phyloP scores from a whole-genome alignment of 169 alveolate species.

The Eimeria sp. region DNA sequence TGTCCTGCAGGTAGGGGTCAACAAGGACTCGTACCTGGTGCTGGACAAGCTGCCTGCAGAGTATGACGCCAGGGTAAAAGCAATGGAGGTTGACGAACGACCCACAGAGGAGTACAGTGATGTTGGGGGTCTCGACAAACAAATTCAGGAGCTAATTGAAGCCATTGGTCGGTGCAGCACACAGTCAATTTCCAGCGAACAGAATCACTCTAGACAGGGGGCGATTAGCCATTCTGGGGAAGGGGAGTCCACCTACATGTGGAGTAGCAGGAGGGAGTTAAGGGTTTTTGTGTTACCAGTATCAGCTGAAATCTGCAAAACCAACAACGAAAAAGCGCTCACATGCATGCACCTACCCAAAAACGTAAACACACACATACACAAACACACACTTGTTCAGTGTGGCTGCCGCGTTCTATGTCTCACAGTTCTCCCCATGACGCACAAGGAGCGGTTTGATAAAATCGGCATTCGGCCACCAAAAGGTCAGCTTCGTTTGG shows the following conservation, averaged over 20 bases:
- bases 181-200: not conserved
- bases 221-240: not conserved
- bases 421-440: constrained; percentile 98
- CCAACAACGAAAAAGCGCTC: not conserved
- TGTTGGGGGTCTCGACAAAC: constrained; percentile 99
- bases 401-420: not conserved
- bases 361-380: not conserved
- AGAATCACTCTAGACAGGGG: not conserved
- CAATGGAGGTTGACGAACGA: constrained; percentile 99
- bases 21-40: constrained; percentile 98
- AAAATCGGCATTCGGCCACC: constrained; percentile 99
- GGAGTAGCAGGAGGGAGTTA: not conserved
- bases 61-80: constrained; percentile 99
- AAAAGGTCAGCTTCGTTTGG: constrained; percentile 90
- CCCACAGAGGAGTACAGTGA: constrained; percentile 99
- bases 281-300: not conserved
- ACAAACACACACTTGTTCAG: not conserved
- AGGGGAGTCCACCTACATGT: not conserved
- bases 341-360: too few species aligned
- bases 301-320: not conserved
- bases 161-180: constrained; percentile 92
- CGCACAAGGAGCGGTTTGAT: constrained; percentile 99
- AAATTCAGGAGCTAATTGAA: constrained; percentile 99
- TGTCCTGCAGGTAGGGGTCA: constrained; percentile 99
- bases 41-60: constrained; percentile 99